phyloP scores from a whole-genome alignment of 2,329 filamentous ascomycete species.

The Penicillium griseofulvum region DNA sequence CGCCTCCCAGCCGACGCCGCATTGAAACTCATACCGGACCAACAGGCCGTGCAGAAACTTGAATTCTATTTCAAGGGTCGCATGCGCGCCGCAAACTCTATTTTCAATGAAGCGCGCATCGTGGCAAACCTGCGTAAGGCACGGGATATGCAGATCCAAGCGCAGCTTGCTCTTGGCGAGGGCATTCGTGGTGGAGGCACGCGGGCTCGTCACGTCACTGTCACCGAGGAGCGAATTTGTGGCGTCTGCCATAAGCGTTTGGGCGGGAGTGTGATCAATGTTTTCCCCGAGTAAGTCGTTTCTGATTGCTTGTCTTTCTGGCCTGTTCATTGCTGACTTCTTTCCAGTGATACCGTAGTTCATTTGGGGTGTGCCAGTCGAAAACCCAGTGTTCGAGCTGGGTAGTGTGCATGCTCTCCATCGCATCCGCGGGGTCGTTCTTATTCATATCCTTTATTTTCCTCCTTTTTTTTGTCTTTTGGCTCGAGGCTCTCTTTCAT shows the following conservation, averaged over 20 bases:
- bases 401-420: constrained; percentile 15
- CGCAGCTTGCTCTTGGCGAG: constrained; percentile 70
- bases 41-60: constrained; percentile 73
- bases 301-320: neutral
- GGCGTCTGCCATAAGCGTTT: constrained; percentile 90
- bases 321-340: constrained; percentile 16
- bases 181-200: constrained; percentile 53
- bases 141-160: constrained; percentile 74
- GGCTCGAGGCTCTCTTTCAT: neutral
- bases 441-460: constrained; percentile 1
- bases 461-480: constrained; percentile 2
- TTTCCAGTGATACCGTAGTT: constrained; percentile 58
- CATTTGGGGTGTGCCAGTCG: constrained; percentile 73
- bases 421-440: constrained; percentile 1
- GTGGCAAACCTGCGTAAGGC: constrained; percentile 73
- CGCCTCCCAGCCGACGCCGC: constrained; percentile 85
- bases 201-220: constrained; percentile 68
- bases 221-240: constrained; percentile 86
- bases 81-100: constrained; percentile 79
- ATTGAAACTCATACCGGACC: constrained; percentile 77
- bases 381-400: constrained; percentile 27
- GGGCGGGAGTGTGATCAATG: constrained; percentile 84
- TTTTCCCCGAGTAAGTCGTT: constrained; percentile 71
- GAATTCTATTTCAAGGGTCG: constrained; percentile 89
- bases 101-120: constrained; percentile 76